Evolutionary conservation across 1,284 basidiomycete species (phyloP).

Genomic region (Amylostereum areolatum): DNA sequence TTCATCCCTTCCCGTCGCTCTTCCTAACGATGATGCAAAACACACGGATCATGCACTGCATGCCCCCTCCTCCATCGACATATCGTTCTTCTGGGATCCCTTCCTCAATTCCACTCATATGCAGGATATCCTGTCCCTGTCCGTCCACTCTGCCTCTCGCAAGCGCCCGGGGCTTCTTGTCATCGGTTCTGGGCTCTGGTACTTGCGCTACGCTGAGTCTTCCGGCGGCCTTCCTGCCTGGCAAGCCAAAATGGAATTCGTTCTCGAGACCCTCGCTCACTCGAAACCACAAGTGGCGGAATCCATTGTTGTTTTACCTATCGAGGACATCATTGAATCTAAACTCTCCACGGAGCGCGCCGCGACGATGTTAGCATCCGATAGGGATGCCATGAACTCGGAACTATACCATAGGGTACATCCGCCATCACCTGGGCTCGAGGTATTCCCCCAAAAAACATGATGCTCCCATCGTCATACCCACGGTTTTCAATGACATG

Average conservation of each 20-base stretch:
- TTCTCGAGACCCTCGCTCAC: constrained; percentile 38
- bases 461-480: constrained; percentile 46
- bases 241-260: constrained; percentile 65
- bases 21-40: constrained; percentile 53
- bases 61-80: constrained; percentile 38
- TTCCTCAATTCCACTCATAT: constrained; percentile 70
- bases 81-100: constrained; percentile 78
- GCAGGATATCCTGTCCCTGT: constrained; percentile 26
- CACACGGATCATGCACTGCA: constrained; percentile 57
- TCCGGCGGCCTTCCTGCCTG: constrained; percentile 75
- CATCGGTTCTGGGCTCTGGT: constrained; percentile 84
- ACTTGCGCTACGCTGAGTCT: constrained; percentile 62
- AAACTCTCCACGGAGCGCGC: constrained; percentile 63
- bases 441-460: constrained; percentile 21
- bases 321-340: constrained; percentile 56
- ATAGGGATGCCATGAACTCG: constrained; percentile 86
- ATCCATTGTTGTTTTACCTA: constrained; percentile 68
- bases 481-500: constrained; percentile 75
- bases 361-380: constrained; percentile 61
- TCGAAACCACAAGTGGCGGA: constrained; percentile 58
- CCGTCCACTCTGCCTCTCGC: constrained; percentile 1
- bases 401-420: constrained; percentile 69
- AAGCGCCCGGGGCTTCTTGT: constrained; percentile 60
- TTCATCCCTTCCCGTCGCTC: constrained; percentile 44
- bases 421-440: constrained; percentile 21